These are phyloP conservation scores for Fusarium sp. DNA, from an alignment of 2,329 filamentous ascomycete species.

Conservation along the genomic window DNA sequence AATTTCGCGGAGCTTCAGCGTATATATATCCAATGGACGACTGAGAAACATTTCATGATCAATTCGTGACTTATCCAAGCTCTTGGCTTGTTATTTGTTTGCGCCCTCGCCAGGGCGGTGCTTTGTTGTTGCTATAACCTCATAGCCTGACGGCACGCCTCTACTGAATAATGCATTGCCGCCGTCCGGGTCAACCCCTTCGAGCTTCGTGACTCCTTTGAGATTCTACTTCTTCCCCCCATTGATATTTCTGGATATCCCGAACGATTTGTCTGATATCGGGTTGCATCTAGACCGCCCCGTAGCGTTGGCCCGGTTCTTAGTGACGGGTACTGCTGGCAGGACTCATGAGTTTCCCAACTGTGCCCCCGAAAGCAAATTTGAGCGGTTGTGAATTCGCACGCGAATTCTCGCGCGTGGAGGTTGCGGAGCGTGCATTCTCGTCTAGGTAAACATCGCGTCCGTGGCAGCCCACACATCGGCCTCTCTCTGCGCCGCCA, in stretches of 20 bases:
- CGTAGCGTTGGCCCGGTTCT: not conserved
- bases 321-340: not conserved
- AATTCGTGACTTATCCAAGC: not conserved
- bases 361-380: not conserved
- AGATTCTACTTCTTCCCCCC: not conserved
- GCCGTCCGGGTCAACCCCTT: not conserved
- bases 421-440: not conserved
- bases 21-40: slow-evolving; percentile 19
- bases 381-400: not conserved
- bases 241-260: not conserved
- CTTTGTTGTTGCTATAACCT: not conserved
- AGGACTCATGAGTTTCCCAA: no score
- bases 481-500: slow-evolving; percentile 43
- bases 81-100: not conserved
- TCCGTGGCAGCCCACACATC: slow-evolving; percentile 59
- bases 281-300: not conserved
- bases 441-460: slow-evolving; percentile 52
- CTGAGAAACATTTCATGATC: slow-evolving; percentile 7
- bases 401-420: not conserved
- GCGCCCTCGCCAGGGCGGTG: not conserved
- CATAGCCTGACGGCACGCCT: not conserved
- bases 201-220: not conserved
- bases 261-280: not conserved
- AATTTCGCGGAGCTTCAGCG: slow-evolving; percentile 6
- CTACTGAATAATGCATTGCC: not conserved